Base-by-base conservation (phyloP, 108 stramenopile genomes). In the Pseudonitzschia pungens region DNA sequence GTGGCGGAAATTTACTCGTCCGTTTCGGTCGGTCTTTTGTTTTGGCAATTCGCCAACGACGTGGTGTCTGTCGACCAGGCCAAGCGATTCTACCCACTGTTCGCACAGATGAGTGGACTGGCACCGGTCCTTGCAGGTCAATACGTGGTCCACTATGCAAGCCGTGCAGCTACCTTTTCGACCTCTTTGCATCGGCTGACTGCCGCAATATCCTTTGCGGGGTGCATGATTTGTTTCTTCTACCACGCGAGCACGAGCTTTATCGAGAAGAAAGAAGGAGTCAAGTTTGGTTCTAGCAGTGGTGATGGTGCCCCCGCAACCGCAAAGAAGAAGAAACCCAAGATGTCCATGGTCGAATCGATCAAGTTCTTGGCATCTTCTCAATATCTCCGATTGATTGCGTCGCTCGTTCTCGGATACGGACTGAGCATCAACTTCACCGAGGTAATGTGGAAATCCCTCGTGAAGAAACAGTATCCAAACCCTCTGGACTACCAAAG, bases 1-100 rank as follows among this genome's bases (percentile, higher is more conserved):
- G 80, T 97, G 64, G 86, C 96, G 9, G 97, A 98, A 83, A 87
- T 98, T 0, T 98, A 97, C 72, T 93, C 92, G 10, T 91, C 91
- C 24, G 96, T 96, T 22, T 92, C 91, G 26, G 94, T 97, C n/a
- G 97, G 97, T n/a, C 86, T 98, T 22, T 79, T 98, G 32, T 98
- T 98, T 85, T 98, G 97, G 97, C 95, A 96, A 65, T 96, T 91
- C 81, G 97, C 97, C 69, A 98, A 98, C 79, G 95, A 96, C 72
- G 92, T 96, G 42, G 95, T 97, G 8, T 73, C 87, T 4, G 90
- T 98, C 57, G 79, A 86, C 18, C 95, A 98, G 77, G 96, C 96
- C 21, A 92, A 95, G 71, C 77, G 96, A 43, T 97, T 97, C 80
- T 97, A 97, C 70, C 97, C 96, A 11, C 83, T 97, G 58, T 97